These are phyloP conservation scores for Lachnellula subtilissima DNA, from an alignment of 2,329 filamentous ascomycete species.

Conservation along the genomic window DNA sequence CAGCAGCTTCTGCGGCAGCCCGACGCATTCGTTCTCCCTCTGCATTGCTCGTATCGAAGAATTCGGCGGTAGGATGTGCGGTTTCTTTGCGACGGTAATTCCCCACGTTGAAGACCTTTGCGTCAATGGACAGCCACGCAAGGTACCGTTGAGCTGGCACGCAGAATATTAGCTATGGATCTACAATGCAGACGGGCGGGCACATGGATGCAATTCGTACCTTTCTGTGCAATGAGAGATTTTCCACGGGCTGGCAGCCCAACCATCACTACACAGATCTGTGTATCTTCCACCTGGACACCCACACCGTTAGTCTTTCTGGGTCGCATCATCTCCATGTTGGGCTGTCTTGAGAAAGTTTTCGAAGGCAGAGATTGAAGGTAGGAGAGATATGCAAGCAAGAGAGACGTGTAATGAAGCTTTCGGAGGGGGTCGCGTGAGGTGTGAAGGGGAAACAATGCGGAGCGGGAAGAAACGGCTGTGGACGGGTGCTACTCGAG, in stretches of 20 bases:
- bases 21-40: conserved; percentile 87
- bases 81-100: conserved; percentile 88
- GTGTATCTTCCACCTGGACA: conserved; percentile 88
- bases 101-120: conserved; percentile 95
- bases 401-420: not conserved
- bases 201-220: conserved; percentile 40
- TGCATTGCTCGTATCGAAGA: conserved; percentile 86
- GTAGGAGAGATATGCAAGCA: not conserved
- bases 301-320: conserved; percentile 57
- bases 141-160: conserved; percentile 80
- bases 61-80: conserved; percentile 85
- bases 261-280: conserved; percentile 98
- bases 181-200: conserved; percentile 3
- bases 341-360: not conserved
- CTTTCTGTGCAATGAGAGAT: conserved; percentile 96
- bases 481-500: conserved; percentile 4
- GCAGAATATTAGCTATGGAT: conserved; percentile 7
- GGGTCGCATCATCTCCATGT: conserved; percentile 22
- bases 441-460: conserved; percentile 7
- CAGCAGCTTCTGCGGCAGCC: conserved; percentile 85
- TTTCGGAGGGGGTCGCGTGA: conserved; percentile 19
- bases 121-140: conserved; percentile 90
- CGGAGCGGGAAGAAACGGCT: conserved; percentile 15
- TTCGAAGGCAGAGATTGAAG: not conserved
- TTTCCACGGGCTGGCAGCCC: conserved; percentile 93